Conservation (phyloP, 169 alveolate species). For the Cryptosporidium sp. region DNA sequence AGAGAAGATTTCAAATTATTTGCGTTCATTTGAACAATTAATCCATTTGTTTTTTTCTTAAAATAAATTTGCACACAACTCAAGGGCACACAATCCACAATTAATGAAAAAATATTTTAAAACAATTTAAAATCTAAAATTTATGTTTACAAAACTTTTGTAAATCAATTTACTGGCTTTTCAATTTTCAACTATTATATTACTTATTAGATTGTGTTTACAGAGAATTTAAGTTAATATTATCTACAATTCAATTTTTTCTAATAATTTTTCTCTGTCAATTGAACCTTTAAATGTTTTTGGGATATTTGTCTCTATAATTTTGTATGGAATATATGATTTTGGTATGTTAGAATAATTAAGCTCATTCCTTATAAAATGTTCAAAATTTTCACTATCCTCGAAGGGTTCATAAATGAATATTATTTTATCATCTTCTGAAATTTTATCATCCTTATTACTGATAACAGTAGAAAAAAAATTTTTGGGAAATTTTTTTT, state of each 20-base stretch:
- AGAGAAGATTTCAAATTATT: conserved; percentile 24
- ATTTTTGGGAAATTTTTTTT: background rate
- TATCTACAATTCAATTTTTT: background rate
- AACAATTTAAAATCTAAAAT: no score
- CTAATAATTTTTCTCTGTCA: background rate
- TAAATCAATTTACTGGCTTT: no score
- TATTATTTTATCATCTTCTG: conserved; percentile 57
- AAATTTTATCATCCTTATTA: conserved; percentile 30
- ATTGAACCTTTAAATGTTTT: conserved; percentile 46
- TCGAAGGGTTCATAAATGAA: conserved; percentile 57
- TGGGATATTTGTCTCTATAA: conserved; percentile 25
- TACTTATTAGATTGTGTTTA: background rate
- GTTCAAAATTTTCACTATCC: background rate
- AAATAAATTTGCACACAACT: background rate
- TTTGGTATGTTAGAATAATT: conserved; percentile 10
- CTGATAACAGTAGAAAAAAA: conserved; percentile 22
- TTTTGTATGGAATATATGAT: conserved; percentile 32
- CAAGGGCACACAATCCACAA: background rate
- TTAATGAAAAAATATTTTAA: no score
- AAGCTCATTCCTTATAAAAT: background rate
- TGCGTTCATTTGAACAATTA: background rate
- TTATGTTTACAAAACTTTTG: background rate
- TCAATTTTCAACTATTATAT: background rate
- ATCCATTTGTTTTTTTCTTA: background rate
- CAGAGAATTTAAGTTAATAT: background rate